Percentiles rank a stretch among this genome's conserved stretches.
These are phyloP conservation scores for Dinochytrium kinnereticum DNA, from an alignment of 371 early-diverging fungal genomes.

Conservation along the genomic window DNA sequence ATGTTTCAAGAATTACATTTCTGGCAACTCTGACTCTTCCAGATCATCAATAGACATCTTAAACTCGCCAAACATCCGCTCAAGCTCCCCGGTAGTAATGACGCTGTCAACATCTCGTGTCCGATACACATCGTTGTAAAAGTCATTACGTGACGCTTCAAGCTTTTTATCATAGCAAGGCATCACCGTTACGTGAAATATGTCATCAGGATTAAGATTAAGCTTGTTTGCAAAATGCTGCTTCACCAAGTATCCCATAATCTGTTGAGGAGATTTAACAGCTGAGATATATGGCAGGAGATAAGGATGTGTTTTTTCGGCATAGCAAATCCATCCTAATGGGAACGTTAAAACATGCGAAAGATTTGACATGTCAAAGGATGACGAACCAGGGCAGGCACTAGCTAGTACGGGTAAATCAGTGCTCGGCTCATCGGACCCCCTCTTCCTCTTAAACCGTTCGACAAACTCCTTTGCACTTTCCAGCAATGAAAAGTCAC, in stretches of 20 bases:
- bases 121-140: slow-evolving; percentile 75
- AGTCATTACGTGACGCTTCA: slow-evolving; percentile 92
- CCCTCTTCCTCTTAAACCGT: slow-evolving; percentile 54
- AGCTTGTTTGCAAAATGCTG: slow-evolving; percentile 72
- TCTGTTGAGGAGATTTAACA: slow-evolving; percentile 94
- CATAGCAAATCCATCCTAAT: slow-evolving; percentile 94
- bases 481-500: slow-evolving; percentile 84
- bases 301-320: slow-evolving; percentile 95
- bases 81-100: slow-evolving; percentile 85
- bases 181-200: slow-evolving; percentile 94
- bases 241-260: slow-evolving; percentile 92
- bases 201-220: slow-evolving; percentile 66
- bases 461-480: slow-evolving; percentile 89
- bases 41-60: slow-evolving; percentile 45
- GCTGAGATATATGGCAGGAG: slow-evolving; percentile 82
- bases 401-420: slow-evolving; percentile 77
- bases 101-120: slow-evolving; percentile 96
- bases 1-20: slow-evolving; percentile 41
- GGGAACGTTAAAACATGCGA: not conserved
- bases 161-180: slow-evolving; percentile 98
- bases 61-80: slow-evolving; percentile 77
- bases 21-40: slow-evolving; percentile 61
- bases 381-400: slow-evolving; percentile 70
- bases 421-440: slow-evolving; percentile 28
- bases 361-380: not conserved